Evolutionary conservation across 768 basidiomycete genomes (phyloP).

Genomic region (Asterophora lycoperdoides): DNA sequence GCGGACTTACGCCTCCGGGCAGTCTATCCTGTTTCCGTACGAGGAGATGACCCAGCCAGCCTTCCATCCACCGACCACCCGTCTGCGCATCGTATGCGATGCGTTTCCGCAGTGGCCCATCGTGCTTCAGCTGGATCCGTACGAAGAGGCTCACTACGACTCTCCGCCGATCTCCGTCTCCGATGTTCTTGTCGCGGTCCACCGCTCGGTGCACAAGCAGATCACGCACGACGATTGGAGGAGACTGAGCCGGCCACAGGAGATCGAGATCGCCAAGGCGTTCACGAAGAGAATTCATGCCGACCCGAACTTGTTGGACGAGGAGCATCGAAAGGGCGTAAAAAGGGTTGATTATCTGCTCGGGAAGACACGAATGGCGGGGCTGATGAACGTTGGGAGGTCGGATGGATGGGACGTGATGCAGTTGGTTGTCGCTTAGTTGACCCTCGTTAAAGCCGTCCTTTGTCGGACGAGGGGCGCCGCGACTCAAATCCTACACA

Average conservation of each 20-base stretch:
- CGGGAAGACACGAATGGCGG: constrained; percentile 44
- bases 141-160: constrained; percentile 20
- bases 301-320: constrained; percentile 25
- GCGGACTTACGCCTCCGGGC: constrained; percentile 34
- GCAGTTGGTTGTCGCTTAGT: constrained; percentile 21
- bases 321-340: constrained; percentile 46
- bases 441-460: background rate
- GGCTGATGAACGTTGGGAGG: constrained; percentile 37
- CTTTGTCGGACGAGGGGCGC: too few species aligned
- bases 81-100: constrained; percentile 56
- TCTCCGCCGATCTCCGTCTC: constrained; percentile 47
- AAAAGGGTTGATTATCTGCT: constrained; percentile 58
- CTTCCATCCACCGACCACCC: constrained; percentile 50
- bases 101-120: constrained; percentile 59
- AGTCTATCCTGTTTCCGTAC: constrained; percentile 32
- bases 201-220: constrained; percentile 41
- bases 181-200: constrained; percentile 54
- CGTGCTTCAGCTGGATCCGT: constrained; percentile 38
- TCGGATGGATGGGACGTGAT: constrained; percentile 34
- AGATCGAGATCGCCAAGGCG: constrained; percentile 31
- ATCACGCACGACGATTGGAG: constrained; percentile 41
- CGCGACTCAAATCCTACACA: too few species aligned
- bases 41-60: constrained; percentile 51
- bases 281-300: constrained; percentile 36
- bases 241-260: constrained; percentile 25